These are phyloP conservation scores for Phlebopus sp. DNA, from an alignment of 1,284 basidiomycete species.

Conservation along the genomic window DNA sequence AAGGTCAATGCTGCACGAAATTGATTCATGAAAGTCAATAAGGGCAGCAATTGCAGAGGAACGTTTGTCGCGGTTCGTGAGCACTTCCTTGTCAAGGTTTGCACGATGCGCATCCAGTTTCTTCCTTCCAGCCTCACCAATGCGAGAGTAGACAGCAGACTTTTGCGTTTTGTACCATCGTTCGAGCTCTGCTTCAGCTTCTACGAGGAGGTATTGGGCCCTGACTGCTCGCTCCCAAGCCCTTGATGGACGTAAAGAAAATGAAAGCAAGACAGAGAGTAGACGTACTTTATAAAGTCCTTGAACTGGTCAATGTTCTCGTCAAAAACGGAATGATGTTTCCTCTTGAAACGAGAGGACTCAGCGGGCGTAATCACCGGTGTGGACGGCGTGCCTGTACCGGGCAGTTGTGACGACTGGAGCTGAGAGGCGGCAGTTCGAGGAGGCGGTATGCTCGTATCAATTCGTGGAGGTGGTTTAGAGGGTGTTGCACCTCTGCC, in stretches of 20 bases:
- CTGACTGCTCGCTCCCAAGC: conserved; percentile 31
- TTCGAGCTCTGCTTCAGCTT: conserved; percentile 28
- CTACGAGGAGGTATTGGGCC: conserved; percentile 21
- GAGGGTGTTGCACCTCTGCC: conserved; percentile 1
- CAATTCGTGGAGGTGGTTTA: background rate
- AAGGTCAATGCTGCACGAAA: conserved; percentile 25
- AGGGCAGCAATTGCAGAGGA: conserved; percentile 25
- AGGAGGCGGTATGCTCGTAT: background rate
- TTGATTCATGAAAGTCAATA: conserved; percentile 19
- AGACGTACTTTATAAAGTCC: conserved; percentile 30
- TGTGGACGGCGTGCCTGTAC: conserved; percentile 9
- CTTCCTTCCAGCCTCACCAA: conserved; percentile 29
- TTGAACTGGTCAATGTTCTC: conserved; percentile 26
- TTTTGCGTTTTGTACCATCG: conserved; percentile 32
- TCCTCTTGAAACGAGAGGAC: conserved; percentile 22
- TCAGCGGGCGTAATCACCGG: conserved; percentile 18
- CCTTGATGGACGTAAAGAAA: conserved; percentile 13
- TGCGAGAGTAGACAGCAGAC: conserved; percentile 26
- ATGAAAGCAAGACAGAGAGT: background rate
- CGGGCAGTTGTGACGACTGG: background rate
- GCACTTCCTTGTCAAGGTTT: conserved; percentile 26
- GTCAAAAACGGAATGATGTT: conserved; percentile 19
- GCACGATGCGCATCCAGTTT: conserved; percentile 28
- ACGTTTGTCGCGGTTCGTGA: conserved; percentile 25
- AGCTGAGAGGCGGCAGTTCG: no score